These are phyloP conservation scores for Hanseniaspora clermontiae DNA, from an alignment of 805 yeast genomes.

Conservation along the genomic window DNA sequence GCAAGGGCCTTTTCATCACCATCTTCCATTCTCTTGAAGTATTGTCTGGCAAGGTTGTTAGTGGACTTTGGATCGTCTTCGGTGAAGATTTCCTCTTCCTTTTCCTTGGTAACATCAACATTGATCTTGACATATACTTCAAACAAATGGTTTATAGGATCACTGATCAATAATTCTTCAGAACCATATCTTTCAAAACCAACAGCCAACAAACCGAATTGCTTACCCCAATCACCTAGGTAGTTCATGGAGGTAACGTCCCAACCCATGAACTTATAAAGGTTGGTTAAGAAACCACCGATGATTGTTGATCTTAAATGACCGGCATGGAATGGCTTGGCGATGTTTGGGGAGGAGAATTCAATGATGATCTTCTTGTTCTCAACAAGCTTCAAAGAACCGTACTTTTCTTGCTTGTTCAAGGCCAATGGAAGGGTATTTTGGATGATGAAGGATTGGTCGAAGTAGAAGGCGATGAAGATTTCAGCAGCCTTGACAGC, in stretches of 20 bases:
- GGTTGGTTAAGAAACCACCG: conserved; percentile 86
- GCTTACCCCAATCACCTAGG: conserved; percentile 99
- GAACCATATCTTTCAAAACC: conserved; percentile 80
- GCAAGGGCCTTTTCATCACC: conserved; percentile 71
- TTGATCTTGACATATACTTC: conserved; percentile 85
- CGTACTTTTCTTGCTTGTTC: conserved; percentile 47
- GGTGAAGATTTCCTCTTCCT: conserved; percentile 32
- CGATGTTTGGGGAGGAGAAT: conserved; percentile 95
- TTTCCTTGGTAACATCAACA: conserved; percentile 52
- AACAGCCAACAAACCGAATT: conserved; percentile 88
- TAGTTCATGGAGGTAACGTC: conserved; percentile 86
- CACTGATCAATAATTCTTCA: conserved; percentile 52
- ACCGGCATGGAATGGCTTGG: conserved; percentile 99
- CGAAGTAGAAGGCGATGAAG: conserved; percentile 79
- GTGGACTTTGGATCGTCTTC: conserved; percentile 34
- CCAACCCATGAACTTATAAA: conserved; percentile 86
- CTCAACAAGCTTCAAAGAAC: conserved; percentile 59
- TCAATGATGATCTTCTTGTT: conserved; percentile 58
- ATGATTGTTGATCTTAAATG: conserved; percentile 95
- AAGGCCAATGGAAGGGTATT: conserved; percentile 61
- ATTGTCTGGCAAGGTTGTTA: conserved; percentile 74
- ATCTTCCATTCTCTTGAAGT: conserved; percentile 83
- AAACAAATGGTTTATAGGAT: conserved; percentile 89
- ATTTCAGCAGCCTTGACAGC: conserved; percentile 77
- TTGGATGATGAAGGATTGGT: conserved; percentile 44